Percentiles rank a stretch among this genome's conserved stretches.
phyloP scores from a whole-genome alignment of 805 yeast genomes.

The Nakazawaea siamensis region DNA sequence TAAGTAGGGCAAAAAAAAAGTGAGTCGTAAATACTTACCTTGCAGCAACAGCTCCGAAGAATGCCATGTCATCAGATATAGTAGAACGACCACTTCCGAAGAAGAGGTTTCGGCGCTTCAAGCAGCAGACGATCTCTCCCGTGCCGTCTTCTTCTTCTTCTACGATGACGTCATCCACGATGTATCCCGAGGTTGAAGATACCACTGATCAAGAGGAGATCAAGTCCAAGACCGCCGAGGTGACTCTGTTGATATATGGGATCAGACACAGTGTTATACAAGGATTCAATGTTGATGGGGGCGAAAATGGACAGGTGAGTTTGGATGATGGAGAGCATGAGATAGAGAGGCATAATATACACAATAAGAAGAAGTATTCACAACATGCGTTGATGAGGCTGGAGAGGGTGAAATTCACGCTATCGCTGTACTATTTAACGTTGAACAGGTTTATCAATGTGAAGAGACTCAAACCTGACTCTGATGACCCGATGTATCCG shows the following conservation, averaged over 20 bases:
- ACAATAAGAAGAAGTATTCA: too few species aligned
- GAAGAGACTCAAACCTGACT: constrained; percentile 19
- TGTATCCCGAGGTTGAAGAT: too few species aligned
- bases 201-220: too few species aligned
- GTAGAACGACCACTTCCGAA: too few species aligned
- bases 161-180: neutral
- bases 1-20: too few species aligned
- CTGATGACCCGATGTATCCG: constrained; percentile 23
- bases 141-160: constrained; percentile 2
- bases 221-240: constrained; percentile 28
- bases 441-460: constrained; percentile 30
- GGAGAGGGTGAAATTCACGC: constrained; percentile 36
- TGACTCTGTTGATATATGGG: constrained; percentile 32
- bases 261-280: constrained; percentile 32
- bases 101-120: constrained; percentile 2
- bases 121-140: neutral
- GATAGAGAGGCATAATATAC: too few species aligned
- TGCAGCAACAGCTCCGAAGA: too few species aligned
- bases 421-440: constrained; percentile 41
- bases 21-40: too few species aligned
- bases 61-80: too few species aligned
- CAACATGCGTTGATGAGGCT: too few species aligned
- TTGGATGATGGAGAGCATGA: too few species aligned
- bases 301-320: constrained; percentile 11
- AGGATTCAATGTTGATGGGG: constrained; percentile 30